Base-by-base conservation (phyloP, 2,329 filamentous ascomycete species). In the Escovopsis sp. region DNA sequence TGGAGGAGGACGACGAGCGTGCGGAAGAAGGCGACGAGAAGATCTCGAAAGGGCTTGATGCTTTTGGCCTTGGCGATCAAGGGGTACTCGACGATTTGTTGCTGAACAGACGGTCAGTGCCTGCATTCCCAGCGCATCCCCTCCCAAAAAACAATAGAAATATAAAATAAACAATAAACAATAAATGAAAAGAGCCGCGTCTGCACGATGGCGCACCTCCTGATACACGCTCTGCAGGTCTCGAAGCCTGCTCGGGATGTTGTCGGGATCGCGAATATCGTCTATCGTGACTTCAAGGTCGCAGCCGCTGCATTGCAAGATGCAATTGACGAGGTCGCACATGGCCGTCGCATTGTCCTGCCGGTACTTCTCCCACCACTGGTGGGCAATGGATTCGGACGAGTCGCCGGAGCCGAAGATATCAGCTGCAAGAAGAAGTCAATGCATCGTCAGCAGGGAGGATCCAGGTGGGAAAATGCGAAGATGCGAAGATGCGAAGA, bases 221-320 rank as follows among this genome's bases (percentile, higher is more conserved):
- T 91, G 82, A 57, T 88, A 94, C 47, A 88, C 78, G 47, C 84
- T 80, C 60, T 95, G 85, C n/a, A 98, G 69, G 53, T 96, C 88
- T 19, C 73, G 70, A 38, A 98, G 67, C 55, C 79, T 80, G 55
- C 78, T 80, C 15, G 84, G 77, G 39, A 82, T 85, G 55, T 91
- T 87, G 58, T 98, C 91, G 7, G 86, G 78, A 57, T 98, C 89
- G 50, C 81, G 78, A 49, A 95, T 85, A 58, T 96, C 87, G 56
- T 91, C 80, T 34, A 76, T 73, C 9, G 80, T 82, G 43, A 98
- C 76, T 50, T 82, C 74, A 42, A 85, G 70, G 43, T 85, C 77
- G 58, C 88, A 94, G 28, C 91, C 91, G 15, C 88, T 78, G 48
- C 84, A 74, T 53, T 75, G 72, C 33, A 83, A 61, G 33, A 82